A percentile compares a stretch with the other conserved stretches of the same genome.
Evolutionary conservation across 2,329 filamentous ascomycete species (phyloP).

Genomic region (Calonectria pauciramosa): DNA sequence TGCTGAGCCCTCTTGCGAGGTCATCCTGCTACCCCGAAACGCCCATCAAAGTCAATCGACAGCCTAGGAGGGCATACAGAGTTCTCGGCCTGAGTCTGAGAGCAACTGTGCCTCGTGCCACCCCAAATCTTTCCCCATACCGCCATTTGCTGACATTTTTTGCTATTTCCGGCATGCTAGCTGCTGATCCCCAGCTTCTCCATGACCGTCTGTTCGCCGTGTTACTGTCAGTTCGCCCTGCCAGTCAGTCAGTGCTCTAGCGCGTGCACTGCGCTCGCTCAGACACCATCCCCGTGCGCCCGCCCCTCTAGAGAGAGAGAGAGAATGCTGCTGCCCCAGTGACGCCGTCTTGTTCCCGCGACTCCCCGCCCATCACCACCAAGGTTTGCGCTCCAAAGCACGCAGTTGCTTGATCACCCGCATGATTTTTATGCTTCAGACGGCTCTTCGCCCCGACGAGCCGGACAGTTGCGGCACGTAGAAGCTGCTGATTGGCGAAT

Average conservation of each 20-base stretch:
- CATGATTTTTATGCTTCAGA: neutral
- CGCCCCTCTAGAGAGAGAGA: neutral
- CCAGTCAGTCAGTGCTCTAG: neutral
- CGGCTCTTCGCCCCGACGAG: constrained; percentile 22
- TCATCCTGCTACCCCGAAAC: neutral
- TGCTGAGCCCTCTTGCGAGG: neutral
- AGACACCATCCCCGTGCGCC: neutral
- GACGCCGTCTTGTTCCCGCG: neutral
- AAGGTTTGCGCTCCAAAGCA: neutral
- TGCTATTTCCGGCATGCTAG: neutral
- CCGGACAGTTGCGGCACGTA: neutral
- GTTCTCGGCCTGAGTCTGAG: neutral
- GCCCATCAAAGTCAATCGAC: neutral
- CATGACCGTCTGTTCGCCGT: neutral
- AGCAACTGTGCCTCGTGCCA: neutral
- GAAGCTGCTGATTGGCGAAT: constrained; percentile 9
- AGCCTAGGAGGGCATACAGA: neutral
- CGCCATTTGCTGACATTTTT: neutral
- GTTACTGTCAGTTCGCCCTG: neutral
- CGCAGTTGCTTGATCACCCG: neutral
- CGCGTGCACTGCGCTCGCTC: neutral
- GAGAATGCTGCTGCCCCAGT: neutral
- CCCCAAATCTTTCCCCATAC: neutral
- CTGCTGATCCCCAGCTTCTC: neutral
- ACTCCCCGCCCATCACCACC: neutral